A percentile compares a stretch with the other conserved stretches of the same genome.
Conservation (phyloP, 768 basidiomycete species). For the Cystobasidium tubakii region DNA sequence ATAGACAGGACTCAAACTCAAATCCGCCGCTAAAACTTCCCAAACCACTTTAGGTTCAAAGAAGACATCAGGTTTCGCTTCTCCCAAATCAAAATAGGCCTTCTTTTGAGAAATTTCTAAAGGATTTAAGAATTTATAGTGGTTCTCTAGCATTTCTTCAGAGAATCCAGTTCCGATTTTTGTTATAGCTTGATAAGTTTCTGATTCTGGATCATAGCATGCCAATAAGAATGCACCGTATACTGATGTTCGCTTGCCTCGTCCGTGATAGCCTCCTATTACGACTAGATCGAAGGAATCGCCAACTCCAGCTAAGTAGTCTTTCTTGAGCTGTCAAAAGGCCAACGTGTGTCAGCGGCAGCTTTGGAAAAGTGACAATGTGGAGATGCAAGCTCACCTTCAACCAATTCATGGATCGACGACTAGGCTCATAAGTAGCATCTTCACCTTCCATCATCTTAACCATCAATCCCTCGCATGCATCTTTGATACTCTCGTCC, state of each 20-base stretch:
- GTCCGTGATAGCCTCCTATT: slow-evolving; percentile 94
- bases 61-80: slow-evolving; percentile 94
- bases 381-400: slow-evolving; percentile 59
- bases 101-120: slow-evolving; percentile 65
- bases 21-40: slow-evolving; percentile 95
- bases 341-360: no score
- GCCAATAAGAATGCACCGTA: slow-evolving; percentile 97
- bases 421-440: slow-evolving; percentile 89
- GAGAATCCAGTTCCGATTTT: slow-evolving; percentile 98
- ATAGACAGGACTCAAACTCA: slow-evolving; percentile 92
- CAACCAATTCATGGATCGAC: slow-evolving; percentile 93
- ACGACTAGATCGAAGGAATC: slow-evolving; percentile 96
- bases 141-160: slow-evolving; percentile 75
- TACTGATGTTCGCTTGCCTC: slow-evolving; percentile 93
- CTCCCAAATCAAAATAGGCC: slow-evolving; percentile 79
- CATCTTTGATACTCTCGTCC: slow-evolving; percentile 94
- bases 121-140: slow-evolving; percentile 74
- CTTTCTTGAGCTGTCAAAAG: slow-evolving; percentile 94
- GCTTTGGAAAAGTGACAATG: no score
- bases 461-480: slow-evolving; percentile 98
- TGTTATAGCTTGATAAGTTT: slow-evolving; percentile 94
- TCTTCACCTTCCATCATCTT: slow-evolving; percentile 93
- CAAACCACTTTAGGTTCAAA: slow-evolving; percentile 96
- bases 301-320: slow-evolving; percentile 90
- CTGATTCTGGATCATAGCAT: slow-evolving; percentile 88